Percentiles rank a stretch among this genome's conserved stretches.
Conservation (phyloP, 192 early-diverging fungal species). For the Podila epigama region DNA sequence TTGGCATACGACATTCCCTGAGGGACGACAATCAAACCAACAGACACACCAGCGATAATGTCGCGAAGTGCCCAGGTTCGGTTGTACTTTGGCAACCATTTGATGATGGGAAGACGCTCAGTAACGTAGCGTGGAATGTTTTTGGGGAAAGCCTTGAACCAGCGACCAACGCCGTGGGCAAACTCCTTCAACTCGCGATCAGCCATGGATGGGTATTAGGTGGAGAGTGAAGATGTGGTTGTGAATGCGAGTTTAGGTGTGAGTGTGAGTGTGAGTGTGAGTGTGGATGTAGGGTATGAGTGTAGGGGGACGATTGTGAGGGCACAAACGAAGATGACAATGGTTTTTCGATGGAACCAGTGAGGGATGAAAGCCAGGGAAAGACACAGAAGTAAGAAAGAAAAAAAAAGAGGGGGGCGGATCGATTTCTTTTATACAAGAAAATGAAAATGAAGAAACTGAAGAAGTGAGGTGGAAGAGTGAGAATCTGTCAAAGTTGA, state of each 20-base stretch:
- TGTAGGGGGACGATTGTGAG: background rate
- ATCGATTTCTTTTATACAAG: conserved; percentile 16
- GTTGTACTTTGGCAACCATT: conserved; percentile 53
- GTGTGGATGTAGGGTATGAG: background rate
- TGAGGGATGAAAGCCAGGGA: conserved; percentile 9
- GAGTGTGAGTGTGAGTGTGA: background rate
- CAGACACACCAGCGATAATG: conserved; percentile 77
- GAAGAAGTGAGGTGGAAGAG: background rate
- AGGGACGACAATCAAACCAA: conserved; percentile 78
- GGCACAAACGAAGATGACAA: background rate
- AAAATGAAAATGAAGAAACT: background rate
- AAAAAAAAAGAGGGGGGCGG: background rate
- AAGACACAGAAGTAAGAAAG: conserved; percentile 1
- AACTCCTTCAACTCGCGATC: conserved; percentile 31
- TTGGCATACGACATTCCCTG: conserved; percentile 79
- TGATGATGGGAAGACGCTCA: conserved; percentile 47
- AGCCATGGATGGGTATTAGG: conserved; percentile 18
- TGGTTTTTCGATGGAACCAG: background rate
- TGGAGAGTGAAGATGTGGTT: background rate
- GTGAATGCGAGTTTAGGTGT: too few species aligned
- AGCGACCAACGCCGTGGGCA: conserved; percentile 16
- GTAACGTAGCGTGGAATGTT: conserved; percentile 33
- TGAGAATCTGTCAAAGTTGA: background rate
- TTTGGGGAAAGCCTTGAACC: conserved; percentile 43
- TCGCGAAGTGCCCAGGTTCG: conserved; percentile 58